Evolutionary conservation across 345 rosid species (phyloP).

Genomic region (Schrenkiella parvula): DNA sequence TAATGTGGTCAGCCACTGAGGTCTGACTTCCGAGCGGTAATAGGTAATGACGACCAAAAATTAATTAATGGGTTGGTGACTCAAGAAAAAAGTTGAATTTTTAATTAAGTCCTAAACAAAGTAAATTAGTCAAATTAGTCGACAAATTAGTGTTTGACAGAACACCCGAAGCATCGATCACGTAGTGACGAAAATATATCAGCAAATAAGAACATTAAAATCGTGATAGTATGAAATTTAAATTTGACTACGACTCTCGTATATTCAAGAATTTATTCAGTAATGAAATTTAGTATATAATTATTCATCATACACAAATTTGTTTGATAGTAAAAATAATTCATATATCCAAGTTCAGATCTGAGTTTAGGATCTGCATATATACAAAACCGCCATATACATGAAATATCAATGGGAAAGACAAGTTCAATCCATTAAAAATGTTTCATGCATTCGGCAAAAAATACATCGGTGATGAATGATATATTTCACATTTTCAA

Average conservation of each 20-base stretch:
- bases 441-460: no score
- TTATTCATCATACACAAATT: background rate
- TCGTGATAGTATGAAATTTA: background rate
- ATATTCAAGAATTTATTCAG: background rate
- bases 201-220: background rate
- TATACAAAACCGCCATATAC: no score
- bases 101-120: background rate
- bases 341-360: background rate
- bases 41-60: constrained; percentile 1
- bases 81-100: background rate
- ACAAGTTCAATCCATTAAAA: no score
- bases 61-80: constrained; percentile 28
- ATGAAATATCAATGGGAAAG: no score
- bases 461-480: no score
- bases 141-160: constrained; percentile 22
- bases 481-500: no score
- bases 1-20: background rate
- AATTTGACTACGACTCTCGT: background rate
- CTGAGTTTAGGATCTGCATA: background rate
- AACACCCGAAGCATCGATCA: background rate
- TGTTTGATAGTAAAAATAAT: background rate
- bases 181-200: background rate
- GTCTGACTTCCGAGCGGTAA: background rate
- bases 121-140: constrained; percentile 20
- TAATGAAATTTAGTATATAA: background rate